Conservation (phyloP, 1,284 basidiomycete genomes). For the Psilocybe mexicana region DNA sequence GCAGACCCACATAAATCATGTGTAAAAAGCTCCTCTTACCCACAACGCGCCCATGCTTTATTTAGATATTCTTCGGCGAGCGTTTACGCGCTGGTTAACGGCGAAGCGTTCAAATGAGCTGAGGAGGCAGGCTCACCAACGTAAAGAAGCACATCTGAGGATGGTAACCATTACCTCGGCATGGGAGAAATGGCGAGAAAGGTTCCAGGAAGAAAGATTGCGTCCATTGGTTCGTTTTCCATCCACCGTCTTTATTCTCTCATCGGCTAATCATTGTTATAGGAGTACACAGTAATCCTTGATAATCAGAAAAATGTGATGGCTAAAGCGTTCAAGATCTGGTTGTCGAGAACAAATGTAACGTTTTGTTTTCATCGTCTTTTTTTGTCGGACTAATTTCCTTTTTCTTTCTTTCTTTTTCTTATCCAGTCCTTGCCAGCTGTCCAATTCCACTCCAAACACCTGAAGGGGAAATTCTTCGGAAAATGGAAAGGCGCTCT, state of each 20-base stretch:
- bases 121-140: constrained; percentile 55
- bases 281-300: constrained; percentile 64
- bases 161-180: constrained; percentile 47
- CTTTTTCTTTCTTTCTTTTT: background rate
- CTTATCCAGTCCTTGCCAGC: constrained; percentile 67
- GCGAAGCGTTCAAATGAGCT: constrained; percentile 57
- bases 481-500: constrained; percentile 65
- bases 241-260: background rate
- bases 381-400: background rate
- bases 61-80: constrained; percentile 63
- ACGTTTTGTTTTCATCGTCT: constrained; percentile 15
- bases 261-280: constrained; percentile 11
- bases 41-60: background rate
- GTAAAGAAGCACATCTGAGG: constrained; percentile 64
- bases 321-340: constrained; percentile 66
- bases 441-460: constrained; percentile 66
- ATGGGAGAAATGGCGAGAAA: constrained; percentile 80
- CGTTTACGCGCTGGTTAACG: constrained; percentile 71
- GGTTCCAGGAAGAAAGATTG: constrained; percentile 60
- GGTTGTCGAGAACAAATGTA: constrained; percentile 75
- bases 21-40: background rate
- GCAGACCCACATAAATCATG: background rate
- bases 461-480: constrained; percentile 63
- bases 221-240: constrained; percentile 55
- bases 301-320: constrained; percentile 60